Percentiles rank a stretch among this genome's conserved stretches.
These are phyloP conservation scores for Chamaenerion angustifolium DNA, from an alignment of 345 rosid species.

Conservation along the genomic window DNA sequence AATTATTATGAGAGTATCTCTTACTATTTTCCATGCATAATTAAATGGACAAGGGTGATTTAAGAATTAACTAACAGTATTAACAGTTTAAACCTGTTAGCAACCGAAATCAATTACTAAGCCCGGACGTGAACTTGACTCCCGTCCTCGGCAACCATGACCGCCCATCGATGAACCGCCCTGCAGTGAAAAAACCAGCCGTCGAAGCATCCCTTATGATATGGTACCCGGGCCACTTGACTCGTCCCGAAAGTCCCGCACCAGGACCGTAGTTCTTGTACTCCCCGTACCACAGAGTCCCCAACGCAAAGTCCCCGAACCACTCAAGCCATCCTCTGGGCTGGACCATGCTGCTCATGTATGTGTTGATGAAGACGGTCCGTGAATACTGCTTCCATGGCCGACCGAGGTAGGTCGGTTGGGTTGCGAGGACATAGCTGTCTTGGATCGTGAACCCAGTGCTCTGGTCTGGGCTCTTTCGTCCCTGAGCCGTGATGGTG, in stretches of 20 bases:
- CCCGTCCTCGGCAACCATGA: slow-evolving; percentile 63
- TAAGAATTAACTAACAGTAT: too few species aligned
- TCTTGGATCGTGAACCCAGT: slow-evolving; percentile 71
- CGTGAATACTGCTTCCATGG: slow-evolving; percentile 87
- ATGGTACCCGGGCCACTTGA: slow-evolving; percentile 79
- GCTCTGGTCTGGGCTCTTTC: slow-evolving; percentile 48
- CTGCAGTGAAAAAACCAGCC: slow-evolving; percentile 46
- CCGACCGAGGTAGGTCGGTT: slow-evolving; percentile 68
- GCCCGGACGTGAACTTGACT: slow-evolving; percentile 38
- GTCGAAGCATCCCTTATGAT: slow-evolving; percentile 28
- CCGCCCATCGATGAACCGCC: slow-evolving; percentile 51
- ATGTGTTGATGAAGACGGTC: slow-evolving; percentile 69
- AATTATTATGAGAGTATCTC: too few species aligned
- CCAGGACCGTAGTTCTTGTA: slow-evolving; percentile 57
- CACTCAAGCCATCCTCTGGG: slow-evolving; percentile 88
- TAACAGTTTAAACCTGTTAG: not conserved
- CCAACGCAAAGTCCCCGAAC: slow-evolving; percentile 51
- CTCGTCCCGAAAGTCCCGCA: slow-evolving; percentile 28
- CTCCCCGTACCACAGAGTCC: slow-evolving; percentile 78
- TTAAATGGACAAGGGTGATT: too few species aligned
- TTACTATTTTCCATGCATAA: too few species aligned
- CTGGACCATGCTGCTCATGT: slow-evolving; percentile 46
- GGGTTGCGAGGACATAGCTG: slow-evolving; percentile 43
- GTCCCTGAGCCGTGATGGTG: slow-evolving; percentile 73
- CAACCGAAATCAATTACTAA: slow-evolving; percentile 12